Conservation (phyloP, 176 grass and related monocot genomes). For the Phoenix dactylifera region DNA sequence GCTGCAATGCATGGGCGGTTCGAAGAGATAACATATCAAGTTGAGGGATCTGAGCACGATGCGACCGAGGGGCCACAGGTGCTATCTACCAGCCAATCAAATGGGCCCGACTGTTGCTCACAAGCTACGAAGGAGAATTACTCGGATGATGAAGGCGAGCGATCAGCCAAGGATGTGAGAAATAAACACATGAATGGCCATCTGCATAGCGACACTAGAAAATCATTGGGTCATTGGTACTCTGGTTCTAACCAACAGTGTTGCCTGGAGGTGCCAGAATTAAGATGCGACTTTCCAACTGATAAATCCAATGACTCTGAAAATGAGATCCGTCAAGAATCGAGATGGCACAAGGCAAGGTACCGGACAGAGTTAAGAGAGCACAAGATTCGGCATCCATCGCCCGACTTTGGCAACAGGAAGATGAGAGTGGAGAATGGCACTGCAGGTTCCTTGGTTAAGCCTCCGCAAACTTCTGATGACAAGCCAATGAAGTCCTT, state of each 20-base stretch:
- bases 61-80: not conserved
- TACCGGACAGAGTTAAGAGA: conserved; percentile 43
- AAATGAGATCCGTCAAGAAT: conserved; percentile 11
- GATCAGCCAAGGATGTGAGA: conserved; percentile 26
- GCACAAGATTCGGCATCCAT: conserved; percentile 41
- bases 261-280: not conserved
- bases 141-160: conserved; percentile 31
- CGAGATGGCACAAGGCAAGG: conserved; percentile 26
- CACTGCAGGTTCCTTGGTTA: too few relatives aligned
- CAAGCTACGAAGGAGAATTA: conserved; percentile 16
- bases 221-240: conserved; percentile 19
- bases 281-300: too few relatives aligned
- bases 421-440: conserved; percentile 4
- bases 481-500: conserved; percentile 39
- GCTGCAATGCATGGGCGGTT: conserved; percentile 44
- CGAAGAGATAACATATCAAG: conserved; percentile 70
- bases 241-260: conserved; percentile 40
- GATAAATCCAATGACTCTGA: conserved; percentile 21
- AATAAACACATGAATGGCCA: conserved; percentile 30
- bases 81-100: not conserved
- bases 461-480: too few relatives aligned
- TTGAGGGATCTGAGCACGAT: conserved; percentile 10
- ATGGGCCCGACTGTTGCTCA: conserved; percentile 15
- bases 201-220: conserved; percentile 6
- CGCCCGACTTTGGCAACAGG: conserved; percentile 33